Evolutionary conservation across 345 rosid species (phyloP).

Genomic region (Brassica cretica): DNA sequence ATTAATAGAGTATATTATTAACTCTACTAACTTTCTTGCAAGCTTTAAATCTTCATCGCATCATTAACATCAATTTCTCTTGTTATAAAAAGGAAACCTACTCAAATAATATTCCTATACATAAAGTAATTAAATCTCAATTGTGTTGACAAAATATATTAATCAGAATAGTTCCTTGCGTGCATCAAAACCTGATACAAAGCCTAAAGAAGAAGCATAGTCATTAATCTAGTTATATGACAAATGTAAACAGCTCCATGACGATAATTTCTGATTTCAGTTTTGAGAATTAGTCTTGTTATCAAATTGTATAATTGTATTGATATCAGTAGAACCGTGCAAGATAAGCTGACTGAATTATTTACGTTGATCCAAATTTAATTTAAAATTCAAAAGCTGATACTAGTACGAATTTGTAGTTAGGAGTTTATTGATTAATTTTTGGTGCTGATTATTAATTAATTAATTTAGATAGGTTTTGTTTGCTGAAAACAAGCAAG

Average conservation of each 20-base stretch:
- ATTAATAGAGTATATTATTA: too few relatives aligned
- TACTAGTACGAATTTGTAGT: too few relatives aligned
- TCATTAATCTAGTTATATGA: background rate
- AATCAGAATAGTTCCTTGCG: conserved; percentile 13
- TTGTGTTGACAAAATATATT: background rate
- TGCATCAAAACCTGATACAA: conserved; percentile 13
- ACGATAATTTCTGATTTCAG: background rate
- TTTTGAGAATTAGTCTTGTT: background rate
- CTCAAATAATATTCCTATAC: background rate
- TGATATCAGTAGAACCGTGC: background rate
- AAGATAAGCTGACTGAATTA: background rate
- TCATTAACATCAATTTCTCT: background rate
- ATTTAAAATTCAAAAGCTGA: too few relatives aligned
- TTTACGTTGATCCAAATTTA: background rate
- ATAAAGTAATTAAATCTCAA: background rate
- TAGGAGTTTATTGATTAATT: too few relatives aligned
- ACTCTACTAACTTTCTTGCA: too few relatives aligned
- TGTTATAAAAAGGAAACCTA: background rate
- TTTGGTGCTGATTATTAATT: too few relatives aligned
- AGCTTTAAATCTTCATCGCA: too few relatives aligned
- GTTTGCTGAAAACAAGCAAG: too few relatives aligned
- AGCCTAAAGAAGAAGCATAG: background rate
- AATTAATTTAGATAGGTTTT: too few relatives aligned
- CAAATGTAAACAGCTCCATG: background rate
- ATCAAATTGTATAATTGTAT: background rate